These are phyloP conservation scores for Nyctanthes arbortristis DNA, from an alignment of 257 asterid species.

Conservation along the genomic window DNA sequence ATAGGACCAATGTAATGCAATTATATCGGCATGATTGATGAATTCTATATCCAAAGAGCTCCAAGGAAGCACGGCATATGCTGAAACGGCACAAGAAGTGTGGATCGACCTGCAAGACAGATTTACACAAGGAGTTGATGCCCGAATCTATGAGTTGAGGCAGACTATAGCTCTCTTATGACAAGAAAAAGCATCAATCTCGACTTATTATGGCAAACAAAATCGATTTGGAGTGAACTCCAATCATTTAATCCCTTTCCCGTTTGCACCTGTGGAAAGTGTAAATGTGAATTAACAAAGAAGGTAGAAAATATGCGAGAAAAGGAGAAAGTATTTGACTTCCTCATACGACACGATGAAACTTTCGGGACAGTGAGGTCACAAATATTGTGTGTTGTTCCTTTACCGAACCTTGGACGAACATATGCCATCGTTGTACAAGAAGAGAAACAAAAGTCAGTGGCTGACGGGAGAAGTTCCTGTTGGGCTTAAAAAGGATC, in stretches of 20 bases:
- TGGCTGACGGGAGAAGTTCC: too few species aligned
- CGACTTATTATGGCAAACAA: neutral
- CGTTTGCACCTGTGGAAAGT: neutral
- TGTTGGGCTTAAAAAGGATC: too few species aligned
- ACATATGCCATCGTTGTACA: too few species aligned
- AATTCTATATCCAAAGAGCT: slow-evolving; percentile 1
- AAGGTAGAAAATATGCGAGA: neutral
- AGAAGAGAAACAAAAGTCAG: too few species aligned
- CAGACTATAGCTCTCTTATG: neutral
- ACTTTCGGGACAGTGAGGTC: neutral
- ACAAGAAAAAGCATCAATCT: neutral
- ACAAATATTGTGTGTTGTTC: neutral
- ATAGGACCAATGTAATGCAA: slow-evolving; percentile 3
- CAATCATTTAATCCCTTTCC: neutral
- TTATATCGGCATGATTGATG: neutral
- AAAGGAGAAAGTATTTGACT: neutral
- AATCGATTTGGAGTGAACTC: neutral
- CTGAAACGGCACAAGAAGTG: neutral
- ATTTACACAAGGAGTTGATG: neutral
- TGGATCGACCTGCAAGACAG: slow-evolving; percentile 4
- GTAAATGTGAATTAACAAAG: neutral
- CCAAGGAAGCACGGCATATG: neutral
- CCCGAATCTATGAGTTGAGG: neutral
- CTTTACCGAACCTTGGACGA: too few species aligned
- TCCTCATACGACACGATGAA: neutral